Evolutionary conservation across 2,329 filamentous ascomycete genomes (phyloP), one percentile per base, ranked within the genome.

Genomic region (Epichloe coenophiala): DNA sequence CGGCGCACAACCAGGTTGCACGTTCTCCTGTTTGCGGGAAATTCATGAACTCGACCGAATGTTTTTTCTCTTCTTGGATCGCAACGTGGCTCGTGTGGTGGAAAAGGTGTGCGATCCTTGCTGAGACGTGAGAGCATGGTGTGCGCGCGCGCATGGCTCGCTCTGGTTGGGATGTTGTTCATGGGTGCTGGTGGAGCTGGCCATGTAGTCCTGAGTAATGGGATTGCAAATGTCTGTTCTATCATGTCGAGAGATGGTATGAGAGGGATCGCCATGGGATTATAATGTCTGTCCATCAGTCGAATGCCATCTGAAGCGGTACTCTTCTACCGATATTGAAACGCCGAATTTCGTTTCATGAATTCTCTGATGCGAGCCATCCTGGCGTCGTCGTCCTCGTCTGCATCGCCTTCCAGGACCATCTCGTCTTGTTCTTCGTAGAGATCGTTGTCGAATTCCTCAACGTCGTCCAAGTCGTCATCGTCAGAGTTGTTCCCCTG

Each of bases 391-490:
- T 61, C 59, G 43, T 62, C 60, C 36, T 70, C 68, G 40, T 68
- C 66, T 40, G 58, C 59, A 19, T 58, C 63, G 21, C 69, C 68
- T 45, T 67, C 61, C 53, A 71, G 60, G 39, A 65, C 66, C 56
- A 64, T 64, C 19, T 66, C 65, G 46, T 69, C 64, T 19, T 65
- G 64, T 39, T 66, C 62, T 23, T 68, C 67, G 15, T 65, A 61
- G 40, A 65, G 59, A 6, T 64, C 62, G 19, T 72, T 61, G 49
- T 73, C 73, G 50, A 71, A 78, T 56, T 79, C 76, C 57, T 79
- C 75, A 7, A 73, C 65, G 55, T 78, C 75, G 50, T 73, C 74
- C 49, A 71, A 78, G 55, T 79, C 76, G 56, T 80, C 76, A 7
- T 73, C 65, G 55, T 78, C 76, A 2, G 76, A 78, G 8, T 73